Evolutionary conservation across 169 alveolate genomes (phyloP), one percentile per base, ranked within the genome.

Genomic region (Eimeria tenella): DNA sequence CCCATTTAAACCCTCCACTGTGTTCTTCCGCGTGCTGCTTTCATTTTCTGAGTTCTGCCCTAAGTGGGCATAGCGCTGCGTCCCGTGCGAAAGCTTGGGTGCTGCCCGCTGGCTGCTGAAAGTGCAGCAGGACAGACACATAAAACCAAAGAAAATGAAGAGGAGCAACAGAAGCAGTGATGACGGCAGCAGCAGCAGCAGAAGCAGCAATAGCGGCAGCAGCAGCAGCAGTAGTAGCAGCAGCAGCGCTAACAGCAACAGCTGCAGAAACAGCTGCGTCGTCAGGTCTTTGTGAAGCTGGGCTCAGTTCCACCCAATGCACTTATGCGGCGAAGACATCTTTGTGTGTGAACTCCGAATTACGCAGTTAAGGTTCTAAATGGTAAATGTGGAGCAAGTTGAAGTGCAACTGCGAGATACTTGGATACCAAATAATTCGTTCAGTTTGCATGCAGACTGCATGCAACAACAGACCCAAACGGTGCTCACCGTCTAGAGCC

Each of bases 21-120:
- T 75, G 56, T 52, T 75, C 49, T 56, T 75, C 17, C 86, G 86
- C n/a, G 86, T 52, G 19, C 86, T 52, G 49, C 65, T 31, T 49
- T 75, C 86, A 19, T 75, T 75, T 7, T 75, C 86, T 6, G 86
- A 75, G 42, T 42, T 75, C 19, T 75, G 86, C 17, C 68, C 50
- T 42, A 75, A n/a, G 5, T 75, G 86, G 25, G 49, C 6, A 11
- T 50, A 75, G 68, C 86, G 86, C 63, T 75, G 86, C 52, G 86
- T 50, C 49, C 86, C 86, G 31, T 75, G 86, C 9, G 65, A 42
- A 13, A 75, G 49, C 49, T 75, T 75, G 50, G 86, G 86, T 21
- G n/a, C 65, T n/a, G 86, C 60, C 63, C 86, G 31, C 9, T 75
- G 86, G 11, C 86, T 75, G 86, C 65, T 13, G 42, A 31, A 31